These are phyloP conservation scores for Phoenix dactylifera DNA, from an alignment of 176 grass and related monocot genomes.

Conservation along the genomic window DNA sequence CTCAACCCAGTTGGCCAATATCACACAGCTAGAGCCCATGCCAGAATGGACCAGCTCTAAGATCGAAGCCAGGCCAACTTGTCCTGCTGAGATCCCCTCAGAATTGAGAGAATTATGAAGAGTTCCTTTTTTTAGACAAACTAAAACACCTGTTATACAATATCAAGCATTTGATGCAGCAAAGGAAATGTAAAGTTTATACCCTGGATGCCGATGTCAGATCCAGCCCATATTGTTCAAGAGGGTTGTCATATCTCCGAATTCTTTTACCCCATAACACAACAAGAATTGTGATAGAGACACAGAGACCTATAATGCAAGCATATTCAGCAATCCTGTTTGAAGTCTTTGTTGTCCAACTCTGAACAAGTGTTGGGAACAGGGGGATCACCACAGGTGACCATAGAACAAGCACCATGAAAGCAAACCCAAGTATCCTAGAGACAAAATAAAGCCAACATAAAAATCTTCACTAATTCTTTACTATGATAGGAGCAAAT, in stretches of 20 bases:
- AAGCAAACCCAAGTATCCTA: conserved; percentile 72
- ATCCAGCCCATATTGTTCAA: conserved; percentile 81
- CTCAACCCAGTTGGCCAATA: no score
- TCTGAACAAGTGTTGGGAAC: conserved; percentile 73
- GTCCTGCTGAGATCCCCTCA: no score
- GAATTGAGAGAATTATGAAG: no score
- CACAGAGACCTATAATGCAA: conserved; percentile 64
- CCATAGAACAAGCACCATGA: conserved; percentile 83
- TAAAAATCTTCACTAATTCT: no score
- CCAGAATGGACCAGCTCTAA: no score
- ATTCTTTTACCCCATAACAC: conserved; percentile 96
- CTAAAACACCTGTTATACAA: no score
- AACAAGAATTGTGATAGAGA: conserved; percentile 68
- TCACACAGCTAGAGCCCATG: no score
- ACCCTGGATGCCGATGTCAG: conserved; percentile 50
- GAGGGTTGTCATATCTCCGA: conserved; percentile 65
- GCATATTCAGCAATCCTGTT: conserved; percentile 60
- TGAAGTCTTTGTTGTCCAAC: conserved; percentile 62
- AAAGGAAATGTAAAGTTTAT: conserved; percentile 24
- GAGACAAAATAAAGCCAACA: neutral
- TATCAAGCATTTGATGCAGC: no score
- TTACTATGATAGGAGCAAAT: no score
- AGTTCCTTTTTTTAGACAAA: no score
- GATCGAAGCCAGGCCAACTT: no score
- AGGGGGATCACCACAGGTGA: conserved; percentile 88